A percentile compares a stretch with the other conserved stretches of the same genome.
These are phyloP conservation scores for Lablab purpureus DNA, from an alignment of 306 rosid genomes.

Conservation along the genomic window DNA sequence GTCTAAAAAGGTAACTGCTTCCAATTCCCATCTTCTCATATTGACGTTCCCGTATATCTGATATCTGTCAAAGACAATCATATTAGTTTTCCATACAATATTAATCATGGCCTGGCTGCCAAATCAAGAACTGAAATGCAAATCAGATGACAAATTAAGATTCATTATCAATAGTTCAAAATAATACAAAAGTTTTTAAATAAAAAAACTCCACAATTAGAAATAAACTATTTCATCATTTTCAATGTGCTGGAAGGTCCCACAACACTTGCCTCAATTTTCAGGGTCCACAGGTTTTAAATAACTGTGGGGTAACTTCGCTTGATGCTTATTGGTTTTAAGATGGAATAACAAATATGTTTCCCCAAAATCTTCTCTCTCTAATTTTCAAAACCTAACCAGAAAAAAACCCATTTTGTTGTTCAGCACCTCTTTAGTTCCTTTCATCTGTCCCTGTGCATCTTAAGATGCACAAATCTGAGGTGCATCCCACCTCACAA, in stretches of 20 bases:
- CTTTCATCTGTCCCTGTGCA: neutral
- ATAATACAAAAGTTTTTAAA: neutral
- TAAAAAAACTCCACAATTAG: neutral
- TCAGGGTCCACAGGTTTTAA: too few species aligned
- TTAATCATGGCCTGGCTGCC: neutral
- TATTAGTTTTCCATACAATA: constrained; percentile 12
- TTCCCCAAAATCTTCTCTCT: constrained; percentile 4
- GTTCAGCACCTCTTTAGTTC: neutral
- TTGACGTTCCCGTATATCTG: constrained; percentile 91
- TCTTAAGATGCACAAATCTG: constrained; percentile 1
- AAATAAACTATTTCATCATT: constrained; percentile 4
- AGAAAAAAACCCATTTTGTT: neutral
- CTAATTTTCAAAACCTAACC: neutral
- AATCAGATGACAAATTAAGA: constrained; percentile 14
- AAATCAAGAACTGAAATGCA: constrained; percentile 12
- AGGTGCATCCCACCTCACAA: neutral
- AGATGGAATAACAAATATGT: neutral
- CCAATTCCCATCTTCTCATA: constrained; percentile 98
- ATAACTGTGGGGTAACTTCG: too few species aligned
- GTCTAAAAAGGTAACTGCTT: constrained; percentile 96
- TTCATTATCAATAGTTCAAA: constrained; percentile 34
- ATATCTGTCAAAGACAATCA: constrained; percentile 65
- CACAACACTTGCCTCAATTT: neutral
- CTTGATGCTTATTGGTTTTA: too few species aligned
- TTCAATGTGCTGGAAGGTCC: neutral